Evolutionary conservation across 164 flowering plant genomes (phyloP), one percentile per base, ranked within the genome.

Genomic region (Kingdonia uniflora): DNA sequence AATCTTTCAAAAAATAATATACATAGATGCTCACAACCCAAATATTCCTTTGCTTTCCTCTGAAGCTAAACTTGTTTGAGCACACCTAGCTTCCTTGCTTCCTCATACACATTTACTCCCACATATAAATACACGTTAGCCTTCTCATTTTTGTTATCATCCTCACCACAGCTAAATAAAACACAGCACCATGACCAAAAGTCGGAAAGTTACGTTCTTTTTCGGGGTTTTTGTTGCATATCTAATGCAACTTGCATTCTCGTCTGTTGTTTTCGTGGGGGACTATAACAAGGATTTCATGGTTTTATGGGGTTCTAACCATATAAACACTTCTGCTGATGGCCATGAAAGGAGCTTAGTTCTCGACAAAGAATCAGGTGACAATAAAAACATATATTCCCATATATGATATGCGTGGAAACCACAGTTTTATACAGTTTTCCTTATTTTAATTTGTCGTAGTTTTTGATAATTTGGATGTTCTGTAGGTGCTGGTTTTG

Each of bases 281-380:
- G 82, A 84, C 59, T 90, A 74, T 72, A 83, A 80, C 52, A 74
- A 78, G 67, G 96, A 91, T 66, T 91, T 91, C 84, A 77, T 62
- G 11, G 65, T 79, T 8, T 70, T 69, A 29, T 91, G 96, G 95
- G 67, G 96, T 44, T 89, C 96, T 51, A 68, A 41, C 67, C 87
- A 91, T 71, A 68, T 87, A 2, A 81, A 81, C 54, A 91, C 97
- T 52, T 85, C 97, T 2, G 65, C 66, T 2, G 89, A 87, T 68
- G 96, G 95, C 57, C 68, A 52, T 23, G 52, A 62, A 55, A 74
- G 87, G 63, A 83, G 77, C 73, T 61, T 91, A 52, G 73, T 21
- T 58, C 92, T 91, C 44, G 96, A 85, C 58, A 56, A 71, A 63
- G 67, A 80, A 45, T 91, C 97, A 12, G 95, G 97, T 87, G 65